These are phyloP conservation scores for Capsicum pubescens DNA, from an alignment of 257 asterid species.

Conservation along the genomic window DNA sequence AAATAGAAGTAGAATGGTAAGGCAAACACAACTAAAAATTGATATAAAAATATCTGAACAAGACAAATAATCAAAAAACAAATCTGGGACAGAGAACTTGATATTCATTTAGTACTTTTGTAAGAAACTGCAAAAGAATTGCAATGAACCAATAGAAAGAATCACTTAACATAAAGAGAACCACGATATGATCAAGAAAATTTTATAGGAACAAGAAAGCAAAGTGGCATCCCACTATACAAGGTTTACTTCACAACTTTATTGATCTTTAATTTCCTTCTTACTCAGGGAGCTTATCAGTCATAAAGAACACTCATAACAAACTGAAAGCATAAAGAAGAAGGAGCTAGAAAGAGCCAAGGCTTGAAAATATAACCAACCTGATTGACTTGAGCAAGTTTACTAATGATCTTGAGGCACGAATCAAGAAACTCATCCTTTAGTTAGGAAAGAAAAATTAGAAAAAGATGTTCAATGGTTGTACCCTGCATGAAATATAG, in stretches of 20 bases:
- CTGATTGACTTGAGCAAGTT: slow-evolving; percentile 91
- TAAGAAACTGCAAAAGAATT: neutral
- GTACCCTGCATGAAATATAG: slow-evolving; percentile 60
- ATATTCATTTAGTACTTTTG: too few species aligned
- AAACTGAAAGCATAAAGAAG: neutral
- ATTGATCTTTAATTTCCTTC: slow-evolving; percentile 5
- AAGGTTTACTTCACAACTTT: neutral
- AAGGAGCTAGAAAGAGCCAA: neutral
- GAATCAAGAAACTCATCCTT: slow-evolving; percentile 89
- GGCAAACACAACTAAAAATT: too few species aligned
- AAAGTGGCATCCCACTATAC: neutral
- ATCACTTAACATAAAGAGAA: neutral
- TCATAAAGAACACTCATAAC: neutral
- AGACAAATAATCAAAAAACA: too few species aligned
- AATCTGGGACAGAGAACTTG: too few species aligned
- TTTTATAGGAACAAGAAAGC: neutral
- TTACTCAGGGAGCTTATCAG: neutral
- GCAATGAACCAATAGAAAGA: slow-evolving; percentile 1
- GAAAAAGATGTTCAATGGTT: slow-evolving; percentile 82
- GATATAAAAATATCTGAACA: too few species aligned
- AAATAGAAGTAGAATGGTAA: too few species aligned
- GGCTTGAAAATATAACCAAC: slow-evolving; percentile 38
- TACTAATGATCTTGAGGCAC: slow-evolving; percentile 80
- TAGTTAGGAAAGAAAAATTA: slow-evolving; percentile 76
- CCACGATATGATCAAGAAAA: neutral